Evolutionary conservation across 2,329 filamentous ascomycete genomes (phyloP), one percentile per base, ranked within the genome.

Genomic region (Sclerotiophoma versabilis): DNA sequence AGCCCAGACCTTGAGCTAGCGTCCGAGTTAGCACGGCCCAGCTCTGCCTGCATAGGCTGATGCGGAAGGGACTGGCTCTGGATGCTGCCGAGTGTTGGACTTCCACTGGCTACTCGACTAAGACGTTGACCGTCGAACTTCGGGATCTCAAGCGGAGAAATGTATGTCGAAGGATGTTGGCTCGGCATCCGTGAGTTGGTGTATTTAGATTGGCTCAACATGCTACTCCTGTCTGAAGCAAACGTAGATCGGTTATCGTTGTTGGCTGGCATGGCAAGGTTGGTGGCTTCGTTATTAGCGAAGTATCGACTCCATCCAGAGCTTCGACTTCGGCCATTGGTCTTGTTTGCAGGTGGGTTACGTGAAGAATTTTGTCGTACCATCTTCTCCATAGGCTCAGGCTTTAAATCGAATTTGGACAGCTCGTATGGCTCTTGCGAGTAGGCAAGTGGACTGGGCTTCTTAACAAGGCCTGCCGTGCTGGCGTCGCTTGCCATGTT

Each of bases 251-350:
- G 68, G 27, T 70, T 86, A 7, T 90, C 78, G 34, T 70, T 86
- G 7, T 89, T 77, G 20, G 88, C 83, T 65, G 88, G 87, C 50
- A 88, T 76, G 7, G 87, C 73, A 5, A 78, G 68, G 49, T 77
- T 76, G 5, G 75, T 77, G n/a, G 74, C 83, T 61, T 87, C 89
- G 47, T 88, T 89, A 44, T 87, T 88, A 12, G 88, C 90, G 84
- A 89, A 92, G 75, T 91, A 92, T 47, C 85, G 80, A 72, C 90
- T 91, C 89, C 89, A 92, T 39, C 89, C 89, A 10, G 89, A 91
- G 68, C 87, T 90, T 17, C 76, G 73, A 50, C 70, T 75, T 58
- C 72, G 65, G 22, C 61, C 60, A 37, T 57, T 60, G 11, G 58
- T 37, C 27, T 69, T 64, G 15, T 57, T 59, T 5, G 44, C 53